Conservation (phyloP, 2,329 filamentous ascomycete species). For the Sarocladium brachiariae region DNA sequence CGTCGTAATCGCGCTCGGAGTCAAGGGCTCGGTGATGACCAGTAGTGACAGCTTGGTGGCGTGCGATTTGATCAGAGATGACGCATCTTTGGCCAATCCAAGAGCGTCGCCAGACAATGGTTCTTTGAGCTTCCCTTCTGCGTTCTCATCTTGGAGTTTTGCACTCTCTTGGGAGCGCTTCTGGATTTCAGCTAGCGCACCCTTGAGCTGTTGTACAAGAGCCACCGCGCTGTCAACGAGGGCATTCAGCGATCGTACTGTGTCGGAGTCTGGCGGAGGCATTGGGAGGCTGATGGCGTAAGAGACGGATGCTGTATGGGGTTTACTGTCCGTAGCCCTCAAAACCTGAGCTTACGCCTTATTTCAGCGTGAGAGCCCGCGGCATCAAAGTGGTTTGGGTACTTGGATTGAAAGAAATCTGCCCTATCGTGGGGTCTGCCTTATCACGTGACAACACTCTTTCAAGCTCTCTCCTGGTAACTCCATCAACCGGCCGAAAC, state of each 20-base stretch:
- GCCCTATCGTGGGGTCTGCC: too few species aligned
- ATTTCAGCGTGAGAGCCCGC: too few species aligned
- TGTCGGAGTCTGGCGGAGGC: background rate
- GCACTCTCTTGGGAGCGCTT: constrained; percentile 13
- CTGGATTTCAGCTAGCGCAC: constrained; percentile 33
- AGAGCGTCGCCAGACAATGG: constrained; percentile 48
- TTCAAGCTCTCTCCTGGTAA: too few species aligned
- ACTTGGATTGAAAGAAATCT: too few species aligned
- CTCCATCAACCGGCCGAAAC: too few species aligned
- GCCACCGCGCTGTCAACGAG: constrained; percentile 18
- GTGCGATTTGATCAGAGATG: constrained; percentile 71
- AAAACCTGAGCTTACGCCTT: too few species aligned
- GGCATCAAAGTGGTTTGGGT: too few species aligned
- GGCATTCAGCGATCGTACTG: background rate
- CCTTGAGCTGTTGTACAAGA: constrained; percentile 37
- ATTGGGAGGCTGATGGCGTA: background rate
- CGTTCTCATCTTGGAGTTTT: constrained; percentile 14
- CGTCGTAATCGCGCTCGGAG: constrained; percentile 63
- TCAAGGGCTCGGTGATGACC: constrained; percentile 81
- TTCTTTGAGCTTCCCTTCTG: constrained; percentile 11
- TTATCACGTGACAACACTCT: too few species aligned
- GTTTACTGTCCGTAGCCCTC: too few species aligned
- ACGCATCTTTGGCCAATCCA: constrained; percentile 62
- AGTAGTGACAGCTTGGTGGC: constrained; percentile 83
- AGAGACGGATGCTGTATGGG: background rate